These are phyloP conservation scores for Aureobasidium sp. DNA, from an alignment of 2,329 filamentous ascomycete genomes.

Conservation along the genomic window DNA sequence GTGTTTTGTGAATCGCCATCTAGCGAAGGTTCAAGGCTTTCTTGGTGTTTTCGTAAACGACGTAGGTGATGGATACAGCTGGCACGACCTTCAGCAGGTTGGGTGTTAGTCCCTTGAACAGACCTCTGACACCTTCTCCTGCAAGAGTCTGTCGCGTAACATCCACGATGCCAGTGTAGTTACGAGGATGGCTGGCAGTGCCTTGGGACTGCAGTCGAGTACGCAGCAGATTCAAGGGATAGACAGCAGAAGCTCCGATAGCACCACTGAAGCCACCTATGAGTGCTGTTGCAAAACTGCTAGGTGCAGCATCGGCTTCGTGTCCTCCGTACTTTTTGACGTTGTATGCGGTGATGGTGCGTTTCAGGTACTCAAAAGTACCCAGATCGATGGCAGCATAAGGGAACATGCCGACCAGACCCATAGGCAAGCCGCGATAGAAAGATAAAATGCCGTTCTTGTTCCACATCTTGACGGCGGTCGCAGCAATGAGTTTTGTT, in stretches of 20 bases:
- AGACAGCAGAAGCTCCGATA: slow-evolving; percentile 87
- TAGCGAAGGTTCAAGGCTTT: slow-evolving; percentile 47
- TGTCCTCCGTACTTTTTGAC: slow-evolving; percentile 64
- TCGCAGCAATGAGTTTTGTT: slow-evolving; percentile 73
- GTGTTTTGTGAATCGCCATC: background rate
- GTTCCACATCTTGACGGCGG: slow-evolving; percentile 78
- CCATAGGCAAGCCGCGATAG: slow-evolving; percentile 90
- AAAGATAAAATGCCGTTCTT: slow-evolving; percentile 68
- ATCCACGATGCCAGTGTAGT: slow-evolving; percentile 86
- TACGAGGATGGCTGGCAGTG: slow-evolving; percentile 81
- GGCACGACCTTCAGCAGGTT: slow-evolving; percentile 95
- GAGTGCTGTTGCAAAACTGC: slow-evolving; percentile 75
- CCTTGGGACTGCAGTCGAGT: slow-evolving; percentile 92
- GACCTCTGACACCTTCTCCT: slow-evolving; percentile 73
- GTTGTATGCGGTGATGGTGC: slow-evolving; percentile 61
- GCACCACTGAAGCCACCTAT: slow-evolving; percentile 90
- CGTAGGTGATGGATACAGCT: slow-evolving; percentile 85
- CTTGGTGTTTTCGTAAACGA: slow-evolving; percentile 90
- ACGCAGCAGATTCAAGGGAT: slow-evolving; percentile 87
- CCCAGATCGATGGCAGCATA: slow-evolving; percentile 96
- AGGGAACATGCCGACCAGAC: slow-evolving; percentile 91
- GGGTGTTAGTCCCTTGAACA: slow-evolving; percentile 92
- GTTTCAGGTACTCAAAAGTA: slow-evolving; percentile 90
- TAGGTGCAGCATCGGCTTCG: slow-evolving; percentile 69
- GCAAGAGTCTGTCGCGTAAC: slow-evolving; percentile 76